phyloP scores from a whole-genome alignment of 2,329 filamentous ascomycete species.

The Blastomyces percursus region DNA sequence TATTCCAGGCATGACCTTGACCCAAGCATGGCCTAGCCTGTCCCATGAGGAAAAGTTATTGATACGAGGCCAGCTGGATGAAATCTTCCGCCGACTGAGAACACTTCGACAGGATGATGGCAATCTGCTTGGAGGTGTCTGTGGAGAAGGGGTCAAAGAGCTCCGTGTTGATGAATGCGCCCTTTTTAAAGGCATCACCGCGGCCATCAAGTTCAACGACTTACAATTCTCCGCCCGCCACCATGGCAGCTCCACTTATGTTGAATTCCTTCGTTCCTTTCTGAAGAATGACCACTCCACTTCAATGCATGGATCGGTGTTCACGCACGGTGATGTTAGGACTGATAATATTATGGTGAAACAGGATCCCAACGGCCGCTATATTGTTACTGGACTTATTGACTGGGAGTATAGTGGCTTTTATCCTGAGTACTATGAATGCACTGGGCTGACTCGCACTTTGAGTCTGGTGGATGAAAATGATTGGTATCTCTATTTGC shows the following conservation, averaged over 20 bases:
- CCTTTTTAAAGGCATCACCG: constrained; percentile 18
- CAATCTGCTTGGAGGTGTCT: constrained; percentile 17
- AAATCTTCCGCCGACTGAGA: constrained; percentile 17
- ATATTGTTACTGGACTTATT: constrained; percentile 20
- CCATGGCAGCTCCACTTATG: constrained; percentile 17
- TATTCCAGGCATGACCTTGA: constrained; percentile 17
- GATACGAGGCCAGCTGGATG: constrained; percentile 12
- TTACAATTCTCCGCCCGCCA: constrained; percentile 19
- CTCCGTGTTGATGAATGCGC: constrained; percentile 14
- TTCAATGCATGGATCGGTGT: constrained; percentile 14
- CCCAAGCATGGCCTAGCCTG: constrained; percentile 19
- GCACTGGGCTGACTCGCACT: constrained; percentile 12
- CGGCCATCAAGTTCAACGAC: constrained; percentile 14
- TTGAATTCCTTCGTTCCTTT: constrained; percentile 18
- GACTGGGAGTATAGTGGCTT: constrained; percentile 26
- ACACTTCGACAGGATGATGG: constrained; percentile 15
- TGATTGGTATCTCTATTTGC: constrained; percentile 24
- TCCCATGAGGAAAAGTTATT: constrained; percentile 11
- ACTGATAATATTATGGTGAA: constrained; percentile 21
- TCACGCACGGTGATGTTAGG: constrained; percentile 21
- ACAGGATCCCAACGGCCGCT: constrained; percentile 10
- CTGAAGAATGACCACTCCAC: constrained; percentile 9
- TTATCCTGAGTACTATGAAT: constrained; percentile 15
- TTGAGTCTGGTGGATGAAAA: constrained; percentile 17
- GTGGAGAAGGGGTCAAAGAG: constrained; percentile 22